Evolutionary conservation across 306 rosid genomes (phyloP), one percentile per base, ranked within the genome.

Genomic region (Trifolium repens): DNA sequence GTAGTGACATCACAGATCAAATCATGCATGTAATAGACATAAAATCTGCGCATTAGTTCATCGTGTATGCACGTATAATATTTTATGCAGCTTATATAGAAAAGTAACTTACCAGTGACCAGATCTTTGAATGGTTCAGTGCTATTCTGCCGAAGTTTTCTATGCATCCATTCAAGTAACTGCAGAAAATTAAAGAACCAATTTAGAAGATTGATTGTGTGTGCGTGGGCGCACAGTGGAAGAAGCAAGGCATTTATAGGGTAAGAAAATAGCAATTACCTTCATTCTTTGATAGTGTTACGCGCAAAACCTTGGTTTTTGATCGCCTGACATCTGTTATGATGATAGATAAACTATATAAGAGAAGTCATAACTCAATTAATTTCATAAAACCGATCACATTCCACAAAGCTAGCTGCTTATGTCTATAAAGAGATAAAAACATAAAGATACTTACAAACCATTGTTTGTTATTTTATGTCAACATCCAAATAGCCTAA

Each of bases 121-220:
- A 81, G 73, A 69, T 80, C 90, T 78, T 89, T 87, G 66, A 86
- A 84, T 9, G 93, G 90, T 78, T 91, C 96, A 30, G 70, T 46
- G 75, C 81, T 82, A 73, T 93, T 93, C 74, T 93, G 98, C 40
- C 91, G 89, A 81, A 93, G 84, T 75, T 89, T 91, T 47, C 89
- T 85, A 78, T 93, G 98, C 96, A 93, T 93, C 96, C 97, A 91
- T 24, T 91, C 96, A 16, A 91, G 88, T 82, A 93, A 78, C 97
- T 91, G 93, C 78, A 74, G 61, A 58, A 71, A 73, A 67, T 9
- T 2, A 62, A 62, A 74, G 46, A 35, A 74, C 69, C 14, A 78
- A 69, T 42, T 71, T 27, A 42, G n/a, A 58, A 46, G 42, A 78
- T 16, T 42, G 60, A n/a, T 8, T 26, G 3, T 12, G 6, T 44